Evolutionary conservation across 495 filamentous ascomycete species (phyloP).

Genomic region (Penicillium canescens): DNA sequence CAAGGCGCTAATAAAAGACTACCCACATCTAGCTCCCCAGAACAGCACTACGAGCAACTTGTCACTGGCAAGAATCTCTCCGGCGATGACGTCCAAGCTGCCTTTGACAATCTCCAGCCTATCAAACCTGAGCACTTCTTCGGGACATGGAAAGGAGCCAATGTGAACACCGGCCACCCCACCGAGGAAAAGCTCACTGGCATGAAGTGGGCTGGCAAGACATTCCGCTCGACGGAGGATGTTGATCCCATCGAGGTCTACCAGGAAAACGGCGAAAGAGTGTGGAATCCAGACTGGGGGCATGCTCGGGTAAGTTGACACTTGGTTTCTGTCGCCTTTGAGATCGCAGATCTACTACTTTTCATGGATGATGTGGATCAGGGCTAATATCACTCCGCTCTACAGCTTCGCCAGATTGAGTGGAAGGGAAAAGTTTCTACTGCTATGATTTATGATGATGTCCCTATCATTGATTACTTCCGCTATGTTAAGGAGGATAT

Average conservation of each 20-base stretch:
- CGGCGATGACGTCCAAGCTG: constrained; percentile 8
- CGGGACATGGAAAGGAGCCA: constrained; percentile 26
- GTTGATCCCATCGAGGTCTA: constrained; percentile 29
- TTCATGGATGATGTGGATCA: neutral
- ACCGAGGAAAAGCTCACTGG: constrained; percentile 11
- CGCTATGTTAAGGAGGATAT: constrained; percentile 24
- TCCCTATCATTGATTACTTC: constrained; percentile 34
- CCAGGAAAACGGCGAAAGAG: constrained; percentile 12
- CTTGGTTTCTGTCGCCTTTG: neutral
- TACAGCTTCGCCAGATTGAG: constrained; percentile 26
- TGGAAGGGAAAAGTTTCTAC: constrained; percentile 20
- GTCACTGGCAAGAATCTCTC: constrained; percentile 8
- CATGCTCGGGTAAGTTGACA: constrained; percentile 15
- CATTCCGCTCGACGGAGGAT: constrained; percentile 25
- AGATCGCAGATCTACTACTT: neutral
- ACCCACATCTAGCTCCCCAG: constrained; percentile 8
- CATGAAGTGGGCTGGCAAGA: constrained; percentile 29
- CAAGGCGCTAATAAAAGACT: neutral
- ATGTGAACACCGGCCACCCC: constrained; percentile 25
- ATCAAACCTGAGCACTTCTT: constrained; percentile 13
- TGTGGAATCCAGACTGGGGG: constrained; percentile 16
- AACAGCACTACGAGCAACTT: constrained; percentile 16
- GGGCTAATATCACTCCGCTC: neutral
- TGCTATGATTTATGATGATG: constrained; percentile 31
- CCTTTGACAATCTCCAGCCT: constrained; percentile 18